Base-by-base conservation (phyloP, 2,329 filamentous ascomycete species). In the Hypoxylon sp. region DNA sequence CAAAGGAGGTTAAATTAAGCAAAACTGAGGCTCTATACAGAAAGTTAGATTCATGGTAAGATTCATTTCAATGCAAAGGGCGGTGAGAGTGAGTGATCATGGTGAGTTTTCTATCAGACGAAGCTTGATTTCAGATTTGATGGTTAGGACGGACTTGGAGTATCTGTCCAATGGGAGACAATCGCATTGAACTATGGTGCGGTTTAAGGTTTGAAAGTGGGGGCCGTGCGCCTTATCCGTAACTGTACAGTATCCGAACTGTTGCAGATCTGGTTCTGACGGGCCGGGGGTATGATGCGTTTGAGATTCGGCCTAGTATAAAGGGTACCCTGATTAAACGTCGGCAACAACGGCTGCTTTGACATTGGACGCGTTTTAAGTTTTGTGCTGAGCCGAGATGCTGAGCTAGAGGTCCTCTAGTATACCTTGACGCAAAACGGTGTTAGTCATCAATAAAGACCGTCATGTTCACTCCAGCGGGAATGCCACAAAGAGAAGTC, bases 151-250 rank as follows among this genome's bases (percentile, higher is more conserved):
- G n/a, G 20, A 45, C 7, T 32, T 4, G 20, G n/a, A n/a, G n/a
- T n/a, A 32, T 32, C 24, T 6, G n/a, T 14, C 20, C 5, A 56
- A 48, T 38, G 30, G 32, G 22, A 52, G 18, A 33, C 40, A 24
- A 42, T 63, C 12, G 42, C 32, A 65, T 65, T 59, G 53, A 53
- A 26, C 38, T 61, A 59, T 55, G 49, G 20, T 50, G 57, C 14
- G 30, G 38, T 59, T 51, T 53, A 58, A 65, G 51, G 65, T 63
- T 66, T 64, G 50, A 58, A 32, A 50, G 57, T 58, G 53, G 40
- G 65, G 61, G n/a, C 58, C 58, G 61, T 65, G 65, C 60, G 38
- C 61, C n/a, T 54, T 64, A 28, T 50, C 49, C 44, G 64, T 56
- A 64, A 66, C 44, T 36, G 57, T 50, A 6, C 24, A 26, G 24